Evolutionary conservation across 2,329 filamentous ascomycete genomes (phyloP), one percentile per base, ranked within the genome.

Genomic region (Tricladium varicosporioides): DNA sequence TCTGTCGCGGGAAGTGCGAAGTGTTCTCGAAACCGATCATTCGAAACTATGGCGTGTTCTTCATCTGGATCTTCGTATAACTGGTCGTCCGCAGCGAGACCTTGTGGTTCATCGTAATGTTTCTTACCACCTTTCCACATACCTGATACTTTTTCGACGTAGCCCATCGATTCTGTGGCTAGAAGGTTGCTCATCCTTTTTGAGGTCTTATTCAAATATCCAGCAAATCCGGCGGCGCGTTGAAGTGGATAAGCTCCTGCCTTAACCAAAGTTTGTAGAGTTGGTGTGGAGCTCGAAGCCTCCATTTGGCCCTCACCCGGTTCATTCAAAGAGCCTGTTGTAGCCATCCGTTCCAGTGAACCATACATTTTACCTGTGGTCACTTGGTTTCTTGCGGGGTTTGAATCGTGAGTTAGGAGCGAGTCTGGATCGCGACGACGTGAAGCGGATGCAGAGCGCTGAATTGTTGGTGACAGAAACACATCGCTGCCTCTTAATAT

Each of bases 101-200:
- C 80, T 46, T 75, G 71, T 2, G 79, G 78, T 45, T 83, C 88
- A 50, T 88, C 86, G 67, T 97, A 99, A 72, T 97, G 93, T 67
- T 88, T 92, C 65, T 88, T 87, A 11, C 91, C 91, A 33, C 94
- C 94, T 64, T 92, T 90, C 85, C 94, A 94, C 89, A 97, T 97
- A 40, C 92, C 93, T 0, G 93, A 96, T 0, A 97, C 92, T 72
- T 97, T 97, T 69, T 95, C 92, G 32, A 96, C 88, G 69, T 97
- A 97, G 1, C 91, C 92, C 86, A 96, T 96, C 0, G 93, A 95
- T 71, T 97, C 92, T 0, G 88, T 91, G 5, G 93, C 90, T 47
- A 97, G 75, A 8, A 96, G 75, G 27, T 80, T 90, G 59, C 90
- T 91, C 85, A 97, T 90, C 33, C 85, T 85, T 64, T 89, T 89